Evolutionary conservation across 73 alveolate genomes (phyloP), one percentile per base, ranked within the genome.

Genomic region (Paramecium caudatum): DNA sequence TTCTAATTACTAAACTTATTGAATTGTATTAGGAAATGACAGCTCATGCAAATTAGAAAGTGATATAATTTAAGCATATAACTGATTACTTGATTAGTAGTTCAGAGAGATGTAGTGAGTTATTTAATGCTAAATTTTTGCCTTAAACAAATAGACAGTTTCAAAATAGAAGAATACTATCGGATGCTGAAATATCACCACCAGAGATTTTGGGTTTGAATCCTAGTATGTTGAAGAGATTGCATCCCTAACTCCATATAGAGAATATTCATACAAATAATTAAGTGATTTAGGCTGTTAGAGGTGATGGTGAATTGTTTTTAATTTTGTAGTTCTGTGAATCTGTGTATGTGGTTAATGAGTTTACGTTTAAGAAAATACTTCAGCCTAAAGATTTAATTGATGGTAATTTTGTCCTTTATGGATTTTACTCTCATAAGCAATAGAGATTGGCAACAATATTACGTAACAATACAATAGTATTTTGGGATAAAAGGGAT

Each of bases 21-120:
- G 68, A 74, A 23, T 39, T 74, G 2, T 74, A 74, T 45, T 13
- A 74, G 43, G 68, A 74, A 27, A 43, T 74, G 8, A 9, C 16
- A 34, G 21, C 69, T 16, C 16, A 41, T 16, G 8, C 49, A 37
- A 45, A 45, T 37, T 30, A 12, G 15, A 41, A 74, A 74, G 19
- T 41, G 9, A 23, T 74, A 1, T 41, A 74, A 74, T 21, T 45
- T 5, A 41, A 17, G 21, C 88, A 74, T 23, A 36, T 74, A 19
- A 74, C 88, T 37, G 88, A 74, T 74, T 74, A 74, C 43, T 55
- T 55, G 80, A 55, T 36, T 39, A 74, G 88, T 43, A 74, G 46
- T 27, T 32, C 30, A 43, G 39, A 27, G 43, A 74, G 49, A 1
- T 74, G 62, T 21, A 65, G 49, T 12, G 49, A 65, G 39, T 65